Conservation (phyloP, 768 basidiomycete species). For the Favolaschia claudopus region DNA sequence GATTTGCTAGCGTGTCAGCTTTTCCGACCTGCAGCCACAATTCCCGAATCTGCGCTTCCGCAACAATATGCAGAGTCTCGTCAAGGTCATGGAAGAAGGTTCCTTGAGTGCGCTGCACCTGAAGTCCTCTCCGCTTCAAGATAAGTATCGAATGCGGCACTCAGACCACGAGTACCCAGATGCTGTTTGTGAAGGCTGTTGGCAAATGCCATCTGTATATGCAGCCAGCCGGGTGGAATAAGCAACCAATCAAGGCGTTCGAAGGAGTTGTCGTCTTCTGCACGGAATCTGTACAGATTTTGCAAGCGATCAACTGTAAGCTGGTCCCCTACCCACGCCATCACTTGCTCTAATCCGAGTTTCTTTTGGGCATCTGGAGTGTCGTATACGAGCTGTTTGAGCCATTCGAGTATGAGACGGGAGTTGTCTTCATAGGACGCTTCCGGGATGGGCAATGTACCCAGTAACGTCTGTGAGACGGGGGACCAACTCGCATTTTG, state of each 20-base stretch:
- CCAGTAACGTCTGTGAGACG: conserved; percentile 44
- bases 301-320: conserved; percentile 47
- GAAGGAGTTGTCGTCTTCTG: conserved; percentile 47
- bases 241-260: conserved; percentile 46
- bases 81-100: conserved; percentile 44
- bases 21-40: conserved; percentile 37
- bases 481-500: too few species aligned
- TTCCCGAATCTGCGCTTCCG: conserved; percentile 45
- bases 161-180: conserved; percentile 40
- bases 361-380: conserved; percentile 29
- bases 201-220: conserved; percentile 47
- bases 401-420: conserved; percentile 39
- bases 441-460: conserved; percentile 44
- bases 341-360: conserved; percentile 30
- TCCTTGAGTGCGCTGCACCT: conserved; percentile 32
- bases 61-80: conserved; percentile 44
- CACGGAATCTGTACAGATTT: conserved; percentile 42
- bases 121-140: conserved; percentile 39
- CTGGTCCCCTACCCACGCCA: conserved; percentile 44
- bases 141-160: conserved; percentile 41
- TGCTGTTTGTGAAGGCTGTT: conserved; percentile 52
- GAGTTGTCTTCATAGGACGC: conserved; percentile 48
- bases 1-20: conserved; percentile 33
- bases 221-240: conserved; percentile 48
- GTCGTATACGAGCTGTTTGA: conserved; percentile 35